Conservation (phyloP, 306 rosid genomes). For the Fragaria iinumae region DNA sequence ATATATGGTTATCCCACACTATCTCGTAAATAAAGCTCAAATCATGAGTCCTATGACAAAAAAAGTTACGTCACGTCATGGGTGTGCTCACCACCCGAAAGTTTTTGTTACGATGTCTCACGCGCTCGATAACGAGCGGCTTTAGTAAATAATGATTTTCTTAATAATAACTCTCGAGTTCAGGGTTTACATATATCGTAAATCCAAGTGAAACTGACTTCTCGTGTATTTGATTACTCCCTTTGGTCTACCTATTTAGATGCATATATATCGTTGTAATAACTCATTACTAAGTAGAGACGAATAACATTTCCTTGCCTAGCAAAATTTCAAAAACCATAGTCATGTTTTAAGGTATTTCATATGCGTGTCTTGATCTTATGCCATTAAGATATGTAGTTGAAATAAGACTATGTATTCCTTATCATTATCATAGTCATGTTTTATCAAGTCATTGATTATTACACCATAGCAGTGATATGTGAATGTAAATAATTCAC, state of each 20-base stretch:
- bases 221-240: not conserved
- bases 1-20: not conserved
- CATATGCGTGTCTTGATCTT: too few relatives aligned
- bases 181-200: not conserved
- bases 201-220: not conserved
- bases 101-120: not conserved
- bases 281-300: not conserved
- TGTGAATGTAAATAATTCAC: slow-evolving; percentile 1
- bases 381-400: too few relatives aligned
- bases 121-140: not conserved
- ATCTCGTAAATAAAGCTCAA: too few relatives aligned
- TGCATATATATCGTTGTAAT: not conserved
- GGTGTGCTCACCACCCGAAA: not conserved
- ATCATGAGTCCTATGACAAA: not conserved
- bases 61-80: not conserved
- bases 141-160: not conserved
- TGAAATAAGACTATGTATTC: too few relatives aligned
- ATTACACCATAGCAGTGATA: not conserved
- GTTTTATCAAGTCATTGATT: not conserved
- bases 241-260: not conserved
- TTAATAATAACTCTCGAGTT: not conserved
- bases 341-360: too few relatives aligned
- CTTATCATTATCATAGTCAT: too few relatives aligned
- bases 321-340: not conserved
- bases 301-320: not conserved